A percentile compares a stretch with the other conserved stretches of the same genome.
Conservation (phyloP, 2,329 filamentous ascomycete species). For the Diplodia mutila region DNA sequence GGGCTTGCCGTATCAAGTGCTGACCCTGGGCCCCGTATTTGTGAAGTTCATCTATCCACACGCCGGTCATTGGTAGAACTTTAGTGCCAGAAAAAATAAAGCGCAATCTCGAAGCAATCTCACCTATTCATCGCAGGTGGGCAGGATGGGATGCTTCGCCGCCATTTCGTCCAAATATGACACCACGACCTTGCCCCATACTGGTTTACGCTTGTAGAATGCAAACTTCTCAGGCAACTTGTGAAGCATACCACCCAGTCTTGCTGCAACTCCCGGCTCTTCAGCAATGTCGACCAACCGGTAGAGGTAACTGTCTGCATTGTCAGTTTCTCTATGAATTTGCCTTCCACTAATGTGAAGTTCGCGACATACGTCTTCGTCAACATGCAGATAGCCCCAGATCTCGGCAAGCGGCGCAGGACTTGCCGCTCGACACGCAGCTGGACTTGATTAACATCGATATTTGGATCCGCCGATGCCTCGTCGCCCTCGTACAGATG, state of each 20-base stretch:
- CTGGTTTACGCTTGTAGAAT: slow-evolving; percentile 22
- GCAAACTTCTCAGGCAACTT: slow-evolving; percentile 22
- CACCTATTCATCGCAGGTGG: not conserved
- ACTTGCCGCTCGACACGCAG: slow-evolving; percentile 22
- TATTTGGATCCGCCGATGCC: not conserved
- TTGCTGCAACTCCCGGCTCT: slow-evolving; percentile 14
- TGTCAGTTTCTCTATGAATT: not conserved
- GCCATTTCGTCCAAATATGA: slow-evolving; percentile 22
- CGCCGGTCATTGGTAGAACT: not conserved
- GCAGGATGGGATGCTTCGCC: not conserved
- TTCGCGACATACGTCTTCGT: slow-evolving; percentile 18
- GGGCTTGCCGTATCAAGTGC: too few relatives aligned
- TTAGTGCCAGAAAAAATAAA: not conserved
- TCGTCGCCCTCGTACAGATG: slow-evolving; percentile 20
- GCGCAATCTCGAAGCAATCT: too few relatives aligned
- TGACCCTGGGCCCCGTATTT: too few relatives aligned
- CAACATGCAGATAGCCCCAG: slow-evolving; percentile 22
- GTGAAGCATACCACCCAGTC: slow-evolving; percentile 18
- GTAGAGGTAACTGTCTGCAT: slow-evolving; percentile 4
- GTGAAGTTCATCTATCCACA: not conserved
- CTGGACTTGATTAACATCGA: slow-evolving; percentile 22
- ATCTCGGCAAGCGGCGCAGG: slow-evolving; percentile 1
- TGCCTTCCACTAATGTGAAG: not conserved
- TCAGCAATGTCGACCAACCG: slow-evolving; percentile 22
- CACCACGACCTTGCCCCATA: slow-evolving; percentile 19